phyloP scores from a whole-genome alignment of 495 filamentous ascomycete species.

The Trichoderma virens region DNA sequence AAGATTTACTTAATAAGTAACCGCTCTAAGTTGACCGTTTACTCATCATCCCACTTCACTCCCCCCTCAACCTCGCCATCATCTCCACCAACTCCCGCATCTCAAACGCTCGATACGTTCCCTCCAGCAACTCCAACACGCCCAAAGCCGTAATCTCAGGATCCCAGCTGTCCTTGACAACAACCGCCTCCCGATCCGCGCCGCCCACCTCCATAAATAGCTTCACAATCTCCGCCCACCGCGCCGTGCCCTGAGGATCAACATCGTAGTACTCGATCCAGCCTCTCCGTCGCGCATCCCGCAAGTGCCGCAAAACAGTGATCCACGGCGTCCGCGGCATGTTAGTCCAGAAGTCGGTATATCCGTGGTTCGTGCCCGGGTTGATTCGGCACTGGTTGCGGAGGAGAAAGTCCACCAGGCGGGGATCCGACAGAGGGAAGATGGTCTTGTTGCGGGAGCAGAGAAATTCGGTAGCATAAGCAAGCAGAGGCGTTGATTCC shows the following conservation, averaged over 20 bases:
- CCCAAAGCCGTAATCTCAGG: constrained; percentile 8
- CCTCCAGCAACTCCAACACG: constrained; percentile 9
- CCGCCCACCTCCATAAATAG: constrained; percentile 5
- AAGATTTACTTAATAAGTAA: too few relatives aligned
- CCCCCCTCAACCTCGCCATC: constrained; percentile 30
- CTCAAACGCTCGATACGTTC: constrained; percentile 8
- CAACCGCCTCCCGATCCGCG: not conserved
- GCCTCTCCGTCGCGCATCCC: constrained; percentile 13
- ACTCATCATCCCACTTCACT: too few relatives aligned
- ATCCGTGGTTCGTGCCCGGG: not conserved
- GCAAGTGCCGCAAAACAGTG: constrained; percentile 11
- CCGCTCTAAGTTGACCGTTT: too few relatives aligned
- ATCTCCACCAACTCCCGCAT: constrained; percentile 3
- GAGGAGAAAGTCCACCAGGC: not conserved
- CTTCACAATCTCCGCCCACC: constrained; percentile 13
- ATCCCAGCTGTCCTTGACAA: constrained; percentile 5
- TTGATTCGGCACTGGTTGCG: constrained; percentile 3
- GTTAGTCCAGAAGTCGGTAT: not conserved
- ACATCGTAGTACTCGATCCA: constrained; percentile 15
- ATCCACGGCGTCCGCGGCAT: constrained; percentile 14
- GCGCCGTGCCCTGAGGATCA: constrained; percentile 11
- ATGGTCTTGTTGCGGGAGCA: constrained; percentile 12
- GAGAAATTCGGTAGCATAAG: constrained; percentile 15
- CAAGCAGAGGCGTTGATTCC: constrained; percentile 13
- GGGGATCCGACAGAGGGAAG: constrained; percentile 12